Base-by-base conservation (phyloP, 768 basidiomycete species). In the Mycena galericulata region DNA sequence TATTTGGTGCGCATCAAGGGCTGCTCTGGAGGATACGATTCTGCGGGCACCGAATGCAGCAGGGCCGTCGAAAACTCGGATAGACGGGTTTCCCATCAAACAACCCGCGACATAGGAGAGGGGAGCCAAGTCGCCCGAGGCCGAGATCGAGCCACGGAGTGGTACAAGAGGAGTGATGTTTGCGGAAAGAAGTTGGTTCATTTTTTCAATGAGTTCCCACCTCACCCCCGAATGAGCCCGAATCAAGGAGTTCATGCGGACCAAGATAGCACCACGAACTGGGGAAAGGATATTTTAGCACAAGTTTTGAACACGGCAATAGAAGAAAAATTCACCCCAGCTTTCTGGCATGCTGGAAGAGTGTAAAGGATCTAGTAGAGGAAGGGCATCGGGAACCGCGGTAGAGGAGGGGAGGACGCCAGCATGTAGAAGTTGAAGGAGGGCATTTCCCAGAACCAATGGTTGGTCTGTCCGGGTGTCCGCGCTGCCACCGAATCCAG, bases 171-270 rank as follows among this genome's bases (percentile, higher is more conserved):
- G 92, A 7, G 89, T 93, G 73, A 96, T 86, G 71, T 93, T 89
- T 68, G 88, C 88, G 34, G 83, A 80, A 43, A 97, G 86, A 46
- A 95, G 85, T 22, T 87, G 85, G 67, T 86, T 87, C 89, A 97
- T 94, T 74, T 90, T 89, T 77, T 93, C 85, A 65, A 96, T 87
- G 55, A 96, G 87, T 67, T 91, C 89, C 87, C 90, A 90, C 40
- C 94, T 87, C 15, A 97, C 89, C 36, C 92, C 95, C 24, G 93
- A 95, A 79, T 96, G 95, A 0, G 94, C 95, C 8, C 95, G 90
- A 60, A 95, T 89, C 46, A 97, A 88, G 5, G 93, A 95, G 79
- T 96, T 97, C 85, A 94, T 91, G 71, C 95, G 92, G 72, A 97
- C 85, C 12, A 95, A 80, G 74, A 96, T 94, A 1, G 95, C 93